A percentile compares a stretch with the other conserved stretches of the same genome.
phyloP scores from a whole-genome alignment of 176 grass and related monocot genomes.

The Rhynchospora tenuis region DNA sequence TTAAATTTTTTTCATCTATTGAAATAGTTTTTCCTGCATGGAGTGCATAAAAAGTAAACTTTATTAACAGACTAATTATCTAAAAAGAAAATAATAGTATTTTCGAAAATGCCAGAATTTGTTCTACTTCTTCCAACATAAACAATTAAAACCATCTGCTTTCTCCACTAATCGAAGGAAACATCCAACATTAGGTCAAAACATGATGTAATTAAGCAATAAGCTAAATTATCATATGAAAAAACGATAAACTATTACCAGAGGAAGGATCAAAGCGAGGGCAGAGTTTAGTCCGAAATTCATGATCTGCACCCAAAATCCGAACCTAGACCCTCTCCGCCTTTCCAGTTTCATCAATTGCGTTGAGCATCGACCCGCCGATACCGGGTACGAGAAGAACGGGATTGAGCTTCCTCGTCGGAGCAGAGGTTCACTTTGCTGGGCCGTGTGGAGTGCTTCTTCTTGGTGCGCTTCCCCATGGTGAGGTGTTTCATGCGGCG shows the following conservation, averaged over 20 bases:
- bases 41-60: not conserved
- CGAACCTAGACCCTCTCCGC: constrained; percentile 80
- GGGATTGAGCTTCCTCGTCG: constrained; percentile 35
- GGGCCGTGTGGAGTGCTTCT: no score
- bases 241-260: constrained; percentile 22
- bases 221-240: not conserved
- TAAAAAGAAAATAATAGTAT: not conserved
- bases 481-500: no score
- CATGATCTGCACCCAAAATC: constrained; percentile 68
- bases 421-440: no score
- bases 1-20: constrained; percentile 62
- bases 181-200: not conserved
- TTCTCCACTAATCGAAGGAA: not conserved
- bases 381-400: constrained; percentile 74
- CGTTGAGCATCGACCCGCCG: constrained; percentile 58
- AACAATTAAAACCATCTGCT: no score
- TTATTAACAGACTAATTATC: not conserved
- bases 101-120: not conserved
- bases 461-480: no score
- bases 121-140: not conserved
- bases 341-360: constrained; percentile 65
- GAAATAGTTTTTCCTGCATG: constrained; percentile 82
- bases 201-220: not conserved
- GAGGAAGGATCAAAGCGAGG: constrained; percentile 64
- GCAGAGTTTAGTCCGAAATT: constrained; percentile 66